These are phyloP conservation scores for Cyberlindnera euphorbiiphila DNA, from an alignment of 805 yeast species.

Conservation along the genomic window DNA sequence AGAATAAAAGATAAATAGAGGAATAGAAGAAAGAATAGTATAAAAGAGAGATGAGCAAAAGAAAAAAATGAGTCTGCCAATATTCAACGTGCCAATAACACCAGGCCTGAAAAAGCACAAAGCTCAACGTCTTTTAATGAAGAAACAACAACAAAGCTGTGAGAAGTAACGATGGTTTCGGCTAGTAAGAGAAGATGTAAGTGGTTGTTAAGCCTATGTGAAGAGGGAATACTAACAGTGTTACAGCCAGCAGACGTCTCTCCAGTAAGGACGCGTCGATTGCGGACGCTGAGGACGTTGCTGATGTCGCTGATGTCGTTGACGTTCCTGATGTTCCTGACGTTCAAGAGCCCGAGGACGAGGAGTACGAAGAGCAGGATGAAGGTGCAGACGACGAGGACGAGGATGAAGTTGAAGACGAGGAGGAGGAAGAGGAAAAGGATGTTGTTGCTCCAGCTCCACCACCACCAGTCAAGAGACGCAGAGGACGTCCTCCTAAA, in stretches of 20 bases:
- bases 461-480: conserved; percentile 20
- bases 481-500: conserved; percentile 25
- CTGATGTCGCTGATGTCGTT: not conserved
- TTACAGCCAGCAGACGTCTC: not conserved
- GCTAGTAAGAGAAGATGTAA: not conserved
- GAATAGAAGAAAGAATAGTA: not conserved
- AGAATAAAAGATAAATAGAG: too few species aligned
- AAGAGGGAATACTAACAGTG: too few species aligned
- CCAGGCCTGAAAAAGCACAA: not conserved
- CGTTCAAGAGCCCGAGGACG: conserved; percentile 29
- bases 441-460: conserved; percentile 4
- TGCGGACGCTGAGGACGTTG: not conserved
- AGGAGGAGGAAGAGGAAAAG: conserved; percentile 9
- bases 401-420: conserved; percentile 18
- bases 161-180: not conserved
- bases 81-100: not conserved
- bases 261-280: conserved; percentile 2
- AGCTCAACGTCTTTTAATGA: not conserved
- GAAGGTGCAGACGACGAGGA: conserved; percentile 18
- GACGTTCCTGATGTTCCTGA: conserved; percentile 1
- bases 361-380: conserved; percentile 38
- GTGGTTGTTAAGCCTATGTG: too few species aligned
- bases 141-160: not conserved
- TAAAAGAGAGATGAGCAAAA: too few species aligned
- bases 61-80: not conserved